These are phyloP conservation scores for Saccharomycodes ludwigii DNA, from an alignment of 805 yeast species.

Conservation along the genomic window DNA sequence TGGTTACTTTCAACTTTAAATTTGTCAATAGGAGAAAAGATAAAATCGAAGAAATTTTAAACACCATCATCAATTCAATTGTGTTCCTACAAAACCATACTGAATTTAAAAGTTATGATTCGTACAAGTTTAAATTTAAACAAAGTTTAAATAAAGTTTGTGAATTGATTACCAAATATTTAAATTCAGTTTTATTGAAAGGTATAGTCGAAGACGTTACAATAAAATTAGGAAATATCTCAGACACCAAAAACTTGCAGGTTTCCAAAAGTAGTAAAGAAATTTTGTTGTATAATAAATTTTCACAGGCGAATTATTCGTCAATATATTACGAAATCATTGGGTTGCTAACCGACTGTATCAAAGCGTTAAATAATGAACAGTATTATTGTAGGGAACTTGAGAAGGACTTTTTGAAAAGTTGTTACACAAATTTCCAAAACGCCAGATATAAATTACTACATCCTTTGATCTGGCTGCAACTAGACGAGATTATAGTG, in stretches of 20 bases:
- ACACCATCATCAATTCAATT: conserved; percentile 54
- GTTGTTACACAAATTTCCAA: no score
- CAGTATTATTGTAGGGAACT: conserved; percentile 61
- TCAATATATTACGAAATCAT: no score
- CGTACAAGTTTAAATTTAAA: conserved; percentile 59
- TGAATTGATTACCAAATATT: conserved; percentile 58
- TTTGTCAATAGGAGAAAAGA: conserved; percentile 20
- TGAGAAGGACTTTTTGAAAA: no score
- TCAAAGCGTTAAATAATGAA: conserved; percentile 22
- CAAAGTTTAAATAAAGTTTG: conserved; percentile 77
- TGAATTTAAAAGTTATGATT: conserved; percentile 57
- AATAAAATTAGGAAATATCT: conserved; percentile 13
- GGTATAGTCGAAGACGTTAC: conserved; percentile 20
- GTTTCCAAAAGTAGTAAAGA: conserved; percentile 34
- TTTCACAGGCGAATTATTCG: no score
- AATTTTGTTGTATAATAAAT: conserved; percentile 56
- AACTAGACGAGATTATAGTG: conserved; percentile 21
- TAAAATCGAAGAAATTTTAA: conserved; percentile 41
- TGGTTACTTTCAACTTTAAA: not conserved
- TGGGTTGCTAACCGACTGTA: conserved; percentile 28
- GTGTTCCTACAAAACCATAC: conserved; percentile 41
- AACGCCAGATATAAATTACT: conserved; percentile 44
- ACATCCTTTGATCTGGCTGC: conserved; percentile 27
- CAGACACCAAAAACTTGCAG: conserved; percentile 12
- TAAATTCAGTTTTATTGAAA: conserved; percentile 30